Evolutionary conservation across 768 basidiomycete genomes (phyloP), one percentile per base, ranked within the genome.

Genomic region (Dentipellis fragilis): DNA sequence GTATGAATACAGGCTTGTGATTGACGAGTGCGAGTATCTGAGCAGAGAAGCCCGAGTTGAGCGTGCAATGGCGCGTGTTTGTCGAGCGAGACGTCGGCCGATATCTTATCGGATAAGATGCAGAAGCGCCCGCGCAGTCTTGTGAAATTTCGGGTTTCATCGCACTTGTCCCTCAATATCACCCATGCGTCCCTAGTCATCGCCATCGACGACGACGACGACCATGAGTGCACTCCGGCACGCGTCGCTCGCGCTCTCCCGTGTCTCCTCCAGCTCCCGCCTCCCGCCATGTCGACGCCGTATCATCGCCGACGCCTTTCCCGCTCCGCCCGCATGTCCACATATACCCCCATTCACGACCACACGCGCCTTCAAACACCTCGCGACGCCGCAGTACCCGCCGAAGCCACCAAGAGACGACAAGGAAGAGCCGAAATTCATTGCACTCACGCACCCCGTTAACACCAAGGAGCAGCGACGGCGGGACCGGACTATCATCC

Each of bases 401-500:
- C 29, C 29, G 3, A 42, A 42, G 14, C 40, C 40, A 3, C 40
- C 40, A 42, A 14, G 3, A 42, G 14, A 14, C 8, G 14, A 14
- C 14, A 42, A 42, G 40, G 19, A 14, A 9, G 40, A 14, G 19
- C 40, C 14, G 40, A 19, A 42, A 14, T 42, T 19, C 8, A 19
- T 42, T 8, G 19, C 19, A 3, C 14, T 14, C 3, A 14, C 40
- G 3, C 3, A 19, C 14, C 14, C 19, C 40, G 40, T 42, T 9
- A 4, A 14, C 40, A 61, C 59, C 17, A 60, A 62, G 3, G 75
- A 80, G 52, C 83, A 94, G 67, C 75, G 90, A 47, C 72, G 72
- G 63, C 85, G 78, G 51, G 96, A 99, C 68, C 96, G 92, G 92
- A 69, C 70, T 36, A 94, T 97, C 58, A 77, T 95, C 57, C 86